These are phyloP conservation scores for Nevesoporus exiguus DNA, from an alignment of 768 basidiomycete species.

Conservation along the genomic window DNA sequence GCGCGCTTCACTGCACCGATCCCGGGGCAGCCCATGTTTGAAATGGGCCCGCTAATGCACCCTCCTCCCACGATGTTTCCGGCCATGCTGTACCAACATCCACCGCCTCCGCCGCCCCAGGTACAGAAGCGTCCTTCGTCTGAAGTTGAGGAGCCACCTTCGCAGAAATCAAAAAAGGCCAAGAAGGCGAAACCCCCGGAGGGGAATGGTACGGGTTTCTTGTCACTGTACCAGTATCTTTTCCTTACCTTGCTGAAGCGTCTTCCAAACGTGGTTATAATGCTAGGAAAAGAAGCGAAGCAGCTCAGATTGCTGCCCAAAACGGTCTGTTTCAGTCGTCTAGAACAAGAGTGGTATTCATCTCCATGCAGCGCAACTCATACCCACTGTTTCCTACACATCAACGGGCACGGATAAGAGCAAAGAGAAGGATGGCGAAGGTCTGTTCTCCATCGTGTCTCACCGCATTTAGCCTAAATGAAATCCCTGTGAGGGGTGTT, in stretches of 20 bases:
- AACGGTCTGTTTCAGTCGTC: constrained; percentile 44
- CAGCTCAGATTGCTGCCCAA: constrained; percentile 60
- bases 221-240: constrained; percentile 2
- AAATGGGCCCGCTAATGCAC: constrained; percentile 33
- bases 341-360: constrained; percentile 14
- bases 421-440: constrained; percentile 42
- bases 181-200: constrained; percentile 39
- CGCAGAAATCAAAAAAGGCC: constrained; percentile 47
- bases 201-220: constrained; percentile 28
- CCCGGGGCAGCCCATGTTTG: constrained; percentile 29
- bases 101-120: constrained; percentile 26
- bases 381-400: constrained; percentile 44
- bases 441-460: constrained; percentile 24
- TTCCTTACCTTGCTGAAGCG: constrained; percentile 20
- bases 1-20: constrained; percentile 45
- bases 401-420: constrained; percentile 38
- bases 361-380: constrained; percentile 39
- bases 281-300: constrained; percentile 69
- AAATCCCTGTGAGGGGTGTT: constrained; percentile 30
- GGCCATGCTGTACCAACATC: constrained; percentile 30
- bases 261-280: constrained; percentile 66
- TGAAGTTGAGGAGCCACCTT: constrained; percentile 38
- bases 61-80: constrained; percentile 26
- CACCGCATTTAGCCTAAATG: constrained; percentile 2
- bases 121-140: constrained; percentile 37